Percentiles rank a stretch among this genome's conserved stretches.
Evolutionary conservation across 306 rosid species (phyloP).

Genomic region (Potentilla sterilis): DNA sequence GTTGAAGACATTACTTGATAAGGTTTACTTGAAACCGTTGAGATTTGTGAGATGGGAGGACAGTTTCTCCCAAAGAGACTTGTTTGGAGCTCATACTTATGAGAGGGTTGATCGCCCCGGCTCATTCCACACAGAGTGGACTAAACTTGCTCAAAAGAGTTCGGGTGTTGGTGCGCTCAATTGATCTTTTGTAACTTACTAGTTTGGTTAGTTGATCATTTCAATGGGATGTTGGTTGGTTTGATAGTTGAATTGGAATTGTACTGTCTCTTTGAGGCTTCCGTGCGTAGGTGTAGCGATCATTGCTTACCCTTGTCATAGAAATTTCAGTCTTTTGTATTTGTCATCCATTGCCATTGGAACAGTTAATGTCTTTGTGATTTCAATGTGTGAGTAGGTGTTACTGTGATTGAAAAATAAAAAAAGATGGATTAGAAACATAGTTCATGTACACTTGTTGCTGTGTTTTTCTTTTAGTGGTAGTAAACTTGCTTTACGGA

Average conservation of each 20-base stretch:
- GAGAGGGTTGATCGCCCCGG: slow-evolving; percentile 85
- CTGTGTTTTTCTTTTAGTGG: too few relatives aligned
- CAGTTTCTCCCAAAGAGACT: slow-evolving; percentile 93
- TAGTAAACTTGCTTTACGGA: too few relatives aligned
- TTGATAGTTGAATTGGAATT: slow-evolving; percentile 31
- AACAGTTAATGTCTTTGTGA: too few relatives aligned
- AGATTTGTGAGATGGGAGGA: too few relatives aligned
- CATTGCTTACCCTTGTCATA: slow-evolving; percentile 37
- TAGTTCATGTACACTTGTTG: too few relatives aligned
- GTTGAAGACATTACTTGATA: too few relatives aligned
- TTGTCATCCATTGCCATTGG: too few relatives aligned
- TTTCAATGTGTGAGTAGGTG: too few relatives aligned
- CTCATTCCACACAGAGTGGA: slow-evolving; percentile 87
- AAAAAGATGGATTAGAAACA: too few relatives aligned
- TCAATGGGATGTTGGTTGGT: slow-evolving; percentile 16
- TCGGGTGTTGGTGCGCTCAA: slow-evolving; percentile 60
- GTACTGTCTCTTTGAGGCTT: slow-evolving; percentile 41
- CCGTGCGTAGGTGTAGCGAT: slow-evolving; percentile 34
- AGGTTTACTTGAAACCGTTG: too few relatives aligned
- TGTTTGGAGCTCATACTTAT: slow-evolving; percentile 94
- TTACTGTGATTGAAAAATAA: too few relatives aligned
- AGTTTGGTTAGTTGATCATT: slow-evolving; percentile 32
- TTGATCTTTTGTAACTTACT: slow-evolving; percentile 32
- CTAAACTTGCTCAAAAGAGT: slow-evolving; percentile 69
- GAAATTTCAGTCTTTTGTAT: too few relatives aligned